phyloP scores from a whole-genome alignment of 306 rosid genomes.

The Echinosophora koreensis region DNA sequence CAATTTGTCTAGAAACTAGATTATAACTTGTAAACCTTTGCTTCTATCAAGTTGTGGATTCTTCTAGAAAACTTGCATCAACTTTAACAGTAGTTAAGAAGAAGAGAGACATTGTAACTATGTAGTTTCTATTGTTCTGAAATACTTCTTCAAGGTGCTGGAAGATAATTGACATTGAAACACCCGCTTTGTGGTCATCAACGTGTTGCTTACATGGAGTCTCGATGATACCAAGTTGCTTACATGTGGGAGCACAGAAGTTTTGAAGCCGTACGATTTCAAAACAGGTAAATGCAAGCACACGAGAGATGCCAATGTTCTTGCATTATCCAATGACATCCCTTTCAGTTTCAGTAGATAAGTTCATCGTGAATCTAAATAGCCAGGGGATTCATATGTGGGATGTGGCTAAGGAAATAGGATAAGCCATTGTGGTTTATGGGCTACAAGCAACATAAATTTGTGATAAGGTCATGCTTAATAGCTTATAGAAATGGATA shows the following conservation, averaged over 20 bases:
- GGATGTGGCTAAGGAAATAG: no score
- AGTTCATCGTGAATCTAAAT: no score
- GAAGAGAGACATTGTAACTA: not conserved
- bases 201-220: conserved; percentile 87
- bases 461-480: conserved; percentile 83
- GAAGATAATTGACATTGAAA: conserved; percentile 69
- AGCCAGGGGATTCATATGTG: no score
- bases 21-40: no score
- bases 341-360: conserved; percentile 50
- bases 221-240: conserved; percentile 88
- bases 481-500: not conserved
- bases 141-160: conserved; percentile 30
- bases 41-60: no score
- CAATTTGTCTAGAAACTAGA: no score
- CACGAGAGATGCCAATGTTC: not conserved
- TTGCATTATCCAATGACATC: conserved; percentile 40
- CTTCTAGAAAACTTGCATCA: no score
- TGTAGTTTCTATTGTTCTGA: not conserved
- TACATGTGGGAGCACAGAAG: no score
- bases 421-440: conserved; percentile 13
- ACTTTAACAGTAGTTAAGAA: no score
- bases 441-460: conserved; percentile 63
- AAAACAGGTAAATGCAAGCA: conserved; percentile 91
- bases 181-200: conserved; percentile 73
- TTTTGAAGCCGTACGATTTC: conserved; percentile 88